phyloP scores from a whole-genome alignment of 257 asterid species.

The Solanum bulbocastanum region DNA sequence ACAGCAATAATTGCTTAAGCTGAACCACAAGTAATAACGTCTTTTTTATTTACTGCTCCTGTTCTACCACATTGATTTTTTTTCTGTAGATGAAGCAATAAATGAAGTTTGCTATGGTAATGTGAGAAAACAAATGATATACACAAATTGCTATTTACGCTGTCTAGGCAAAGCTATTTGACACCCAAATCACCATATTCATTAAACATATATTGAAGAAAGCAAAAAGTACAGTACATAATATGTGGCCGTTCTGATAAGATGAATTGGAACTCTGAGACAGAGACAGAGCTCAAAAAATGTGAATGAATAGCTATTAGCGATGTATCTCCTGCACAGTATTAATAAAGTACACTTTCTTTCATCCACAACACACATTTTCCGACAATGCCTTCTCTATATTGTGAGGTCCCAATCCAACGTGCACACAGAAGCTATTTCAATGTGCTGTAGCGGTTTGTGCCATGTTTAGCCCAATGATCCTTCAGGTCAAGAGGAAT shows the following conservation, averaged over 20 bases:
- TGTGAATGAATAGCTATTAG: background rate
- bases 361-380: background rate
- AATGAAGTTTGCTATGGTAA: background rate
- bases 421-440: slow-evolving; percentile 26
- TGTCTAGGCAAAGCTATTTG: background rate
- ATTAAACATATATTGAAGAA: background rate
- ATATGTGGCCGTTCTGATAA: background rate
- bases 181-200: background rate
- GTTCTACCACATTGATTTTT: background rate
- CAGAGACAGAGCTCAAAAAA: background rate
- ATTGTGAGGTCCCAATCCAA: background rate
- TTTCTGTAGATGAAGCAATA: background rate
- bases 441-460: slow-evolving; percentile 72
- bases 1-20: background rate
- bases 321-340: background rate
- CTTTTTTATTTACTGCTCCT: background rate
- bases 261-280: background rate
- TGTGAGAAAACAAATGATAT: background rate
- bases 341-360: background rate
- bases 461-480: slow-evolving; percentile 92
- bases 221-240: background rate
- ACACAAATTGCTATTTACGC: background rate
- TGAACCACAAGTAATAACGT: background rate
- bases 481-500: slow-evolving; percentile 76
- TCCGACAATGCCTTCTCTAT: background rate